phyloP scores from a whole-genome alignment of 2,329 filamentous ascomycete species.

The Penicillium aurantiogriseum region DNA sequence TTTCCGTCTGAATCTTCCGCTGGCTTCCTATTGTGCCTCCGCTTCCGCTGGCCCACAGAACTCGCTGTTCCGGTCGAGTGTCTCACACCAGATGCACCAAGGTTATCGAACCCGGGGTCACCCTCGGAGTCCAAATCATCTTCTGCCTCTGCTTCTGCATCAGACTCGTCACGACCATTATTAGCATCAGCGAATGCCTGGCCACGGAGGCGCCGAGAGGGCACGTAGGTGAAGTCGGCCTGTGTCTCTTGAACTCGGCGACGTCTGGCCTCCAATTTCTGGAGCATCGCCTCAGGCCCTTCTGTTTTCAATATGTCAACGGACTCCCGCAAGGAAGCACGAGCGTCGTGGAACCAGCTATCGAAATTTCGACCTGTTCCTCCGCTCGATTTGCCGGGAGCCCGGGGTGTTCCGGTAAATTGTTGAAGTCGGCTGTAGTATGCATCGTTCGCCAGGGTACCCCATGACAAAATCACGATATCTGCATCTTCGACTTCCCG shows the following conservation, averaged over 20 bases:
- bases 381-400: slow-evolving; percentile 39
- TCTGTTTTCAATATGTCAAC: slow-evolving; percentile 36
- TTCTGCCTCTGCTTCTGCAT: background rate
- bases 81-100: background rate
- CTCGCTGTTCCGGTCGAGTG: background rate
- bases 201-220: slow-evolving; percentile 34
- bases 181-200: slow-evolving; percentile 24
- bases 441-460: slow-evolving; percentile 45
- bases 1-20: background rate
- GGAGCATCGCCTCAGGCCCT: slow-evolving; percentile 36
- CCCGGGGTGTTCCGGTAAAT: slow-evolving; percentile 50
- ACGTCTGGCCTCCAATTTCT: slow-evolving; percentile 27
- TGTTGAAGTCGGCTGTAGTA: slow-evolving; percentile 54
- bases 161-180: background rate
- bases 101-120: background rate
- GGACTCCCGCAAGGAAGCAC: slow-evolving; percentile 43
- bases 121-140: background rate
- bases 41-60: background rate
- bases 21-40: background rate
- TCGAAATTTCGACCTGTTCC: slow-evolving; percentile 51
- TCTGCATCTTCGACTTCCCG: slow-evolving; percentile 49
- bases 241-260: slow-evolving; percentile 36
- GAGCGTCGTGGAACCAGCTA: slow-evolving; percentile 53
- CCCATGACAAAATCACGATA: slow-evolving; percentile 57
- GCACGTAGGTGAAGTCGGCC: slow-evolving; percentile 39